Evolutionary conservation across 2,329 filamentous ascomycete species (phyloP), one percentile per base, ranked within the genome.

Genomic region (Whalleya microplaca): DNA sequence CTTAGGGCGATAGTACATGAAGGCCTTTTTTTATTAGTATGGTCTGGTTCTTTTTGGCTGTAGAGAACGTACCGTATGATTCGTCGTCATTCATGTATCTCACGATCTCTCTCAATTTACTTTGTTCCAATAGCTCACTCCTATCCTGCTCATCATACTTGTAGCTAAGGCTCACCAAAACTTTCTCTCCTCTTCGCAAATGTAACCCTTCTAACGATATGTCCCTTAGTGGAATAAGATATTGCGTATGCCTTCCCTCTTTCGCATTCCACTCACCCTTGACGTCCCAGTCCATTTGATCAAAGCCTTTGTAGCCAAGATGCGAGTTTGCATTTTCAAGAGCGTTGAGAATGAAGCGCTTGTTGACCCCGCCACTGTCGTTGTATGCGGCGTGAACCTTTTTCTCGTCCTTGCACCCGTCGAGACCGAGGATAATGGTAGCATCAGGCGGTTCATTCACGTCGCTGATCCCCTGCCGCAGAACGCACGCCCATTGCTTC

Each of bases 101-200:
- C 18, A 16, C 19, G 19, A 51, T 12, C 10, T 51, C 27, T 14
- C 23, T 40, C 16, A 51, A 51, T 9, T 21, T 21, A 16, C 48
- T 51, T 23, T 27, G n/a, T 9, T 40, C 42, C 48, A 41, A 51
- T n/a, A 51, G 27, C 23, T 40, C n/a, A 16, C 3, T 29, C 18
- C 40, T 51, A 23, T 51, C 48, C 42, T 40, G 19, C n/a, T 51
- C 48, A 32, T 45, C 27, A 41, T 45, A 51, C 16, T 51, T 51
- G 29, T 51, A 23, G 48, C 48, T 51, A 20, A 37, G 40, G 6
- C 18, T 41, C n/a, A 51, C 48, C 8, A 51, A 20, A 6, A 51
- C 18, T 21, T 41, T 45, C 42, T 51, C 48, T 18, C 42, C 48
- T 29, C 37, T 10, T 5, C 18, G 37, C 9, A 48, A 20, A 27